Evolutionary conservation across 73 alveolate species (phyloP), one percentile per base, ranked within the genome.

Genomic region (Breviolum minutum): DNA sequence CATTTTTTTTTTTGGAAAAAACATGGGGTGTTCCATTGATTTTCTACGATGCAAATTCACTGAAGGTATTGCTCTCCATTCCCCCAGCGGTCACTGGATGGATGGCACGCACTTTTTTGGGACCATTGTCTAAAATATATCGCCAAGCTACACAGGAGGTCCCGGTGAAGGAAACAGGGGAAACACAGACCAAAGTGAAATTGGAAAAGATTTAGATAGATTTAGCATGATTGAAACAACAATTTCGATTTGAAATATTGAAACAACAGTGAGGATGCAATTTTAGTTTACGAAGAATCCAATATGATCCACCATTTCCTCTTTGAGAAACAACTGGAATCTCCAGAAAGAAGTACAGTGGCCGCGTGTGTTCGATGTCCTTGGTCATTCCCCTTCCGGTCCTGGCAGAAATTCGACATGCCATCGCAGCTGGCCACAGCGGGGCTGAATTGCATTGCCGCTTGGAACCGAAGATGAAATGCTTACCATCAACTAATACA

Each of bases 341-440:
- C 54, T 40, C 54, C 54, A 40, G 54, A 40, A 3, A 40, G 54
- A 40, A 40, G 54, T 40, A 40, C 3, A 40, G 54, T 40, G 54
- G 54, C 54, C 54, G 3, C 0, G 54, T 40, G 54, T 40, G 5
- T 40, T 40, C 3, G 5, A 40, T 40, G 54, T 40, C 54, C 54
- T 40, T 68, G 77, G 77, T 68, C 77, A 68, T 22, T 22, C 17
- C 77, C 4, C 83, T 32, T 73, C 32, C 40, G 54, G 54, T 40
- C 54, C 54, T 40, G 54, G 40, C 83, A 86, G 94, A 48, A 86
- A 20, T 86, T 86, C 64, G 94, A 86, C 94, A 12, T 86, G 76
- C 94, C 94, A 61, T 26, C 29, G 61, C 79, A 86, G 81, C 63
- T 86, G 81, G 94, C 94, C 81, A 86, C 80, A 11, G 94, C 94